Base-by-base conservation (phyloP, 2,329 filamentous ascomycete genomes). In the Venturia pyrina region DNA sequence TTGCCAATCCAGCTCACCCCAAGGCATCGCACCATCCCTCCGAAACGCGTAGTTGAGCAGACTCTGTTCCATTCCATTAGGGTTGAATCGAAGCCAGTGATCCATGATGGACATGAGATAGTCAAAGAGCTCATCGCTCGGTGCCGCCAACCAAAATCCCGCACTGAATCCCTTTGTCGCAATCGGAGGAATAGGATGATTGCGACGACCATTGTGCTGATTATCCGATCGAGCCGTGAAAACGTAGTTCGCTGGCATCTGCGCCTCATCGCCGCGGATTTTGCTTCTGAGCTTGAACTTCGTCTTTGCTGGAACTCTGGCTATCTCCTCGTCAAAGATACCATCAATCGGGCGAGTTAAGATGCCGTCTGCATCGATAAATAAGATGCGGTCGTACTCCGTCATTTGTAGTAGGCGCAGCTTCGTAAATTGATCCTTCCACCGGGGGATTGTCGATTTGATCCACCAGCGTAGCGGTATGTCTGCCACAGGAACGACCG, bases 341-440 rank as follows among this genome's bases (percentile, higher is more conserved):
- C 19, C 48, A 46, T 67, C 66, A 17, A 67, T 32, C 8, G 56
- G 41, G 5, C 48, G 32, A 6, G 65, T 67, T 21, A 67, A 21
- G 19, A 67, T 32, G 37, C 59, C 67, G 21, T 67, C 66, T 28
- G 32, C 44, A n/a, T 67, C 65, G 13, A 67, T 61, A 37, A 50
- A 67, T n/a, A 66, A 40, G 11, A 67, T 61, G 5, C 66, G 65
- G 21, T 67, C 65, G 15, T 64, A 67, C 6, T 67, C 21, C 13
- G 53, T 64, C 61, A 67, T n/a, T 8, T 65, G 44, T 10, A 67
- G 64, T 5, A 67, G 28, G 7, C 65, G 57, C 15, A 67, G 60
- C 57, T 67, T 67, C 28, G 66, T 67, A 24, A 66, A 67, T 43
- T 67, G 61, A 43, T 67, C 65, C 17, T 56, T 41, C 40, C 40